Base-by-base conservation (phyloP, 768 basidiomycete species). In the Phlebiopsis flavidoalba region DNA sequence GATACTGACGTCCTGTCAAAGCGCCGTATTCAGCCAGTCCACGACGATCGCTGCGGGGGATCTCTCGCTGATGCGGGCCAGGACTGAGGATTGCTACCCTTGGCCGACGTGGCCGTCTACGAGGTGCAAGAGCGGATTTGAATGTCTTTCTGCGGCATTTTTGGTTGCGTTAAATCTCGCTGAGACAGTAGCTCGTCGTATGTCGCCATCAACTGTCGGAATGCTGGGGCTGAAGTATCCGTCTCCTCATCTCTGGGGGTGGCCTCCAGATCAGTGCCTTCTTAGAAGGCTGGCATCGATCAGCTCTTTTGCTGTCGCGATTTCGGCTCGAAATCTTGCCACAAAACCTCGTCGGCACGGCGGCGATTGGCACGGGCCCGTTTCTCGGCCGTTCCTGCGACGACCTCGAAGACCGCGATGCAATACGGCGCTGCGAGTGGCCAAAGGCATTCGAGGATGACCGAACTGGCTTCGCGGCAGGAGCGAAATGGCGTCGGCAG, bases 1-100 rank as follows among this genome's bases (percentile, higher is more conserved):
- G 61, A 58, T 62, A 62, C 61, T 58, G 57, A 62, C 61, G 51
- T 57, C 61, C 61, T 54, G 61, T 62, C 57, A 53, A n/a, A 26
- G 17, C 37, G 31, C 53, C 40, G 36, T 8, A 55, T 21, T 3
- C 6, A 6, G 11, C 54, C 12, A 19, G 48, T 4, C 14, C 19
- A 21, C 19, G n/a, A 49, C 12, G 48, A 21, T n/a, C 48, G 48
- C 26, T n/a, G 36, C 19, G 6, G 10, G 14, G 17, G 17, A 19
- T 12, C 19, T 10, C 24, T 37, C 33, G 37, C 53, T 21, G 11
- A 12, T 22, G 5, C 22, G 3, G n/a, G 12, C 51, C 24, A 53
- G 4, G 26, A 53, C 14, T 1, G 7, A 31, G 14, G 2, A 31
- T 33, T 11, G 24, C n/a, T 24, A 50, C 24, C 51, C 26, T 24